These are phyloP conservation scores for Scenedesmus sp. DNA, from an alignment of 163 green algal species.

Conservation along the genomic window DNA sequence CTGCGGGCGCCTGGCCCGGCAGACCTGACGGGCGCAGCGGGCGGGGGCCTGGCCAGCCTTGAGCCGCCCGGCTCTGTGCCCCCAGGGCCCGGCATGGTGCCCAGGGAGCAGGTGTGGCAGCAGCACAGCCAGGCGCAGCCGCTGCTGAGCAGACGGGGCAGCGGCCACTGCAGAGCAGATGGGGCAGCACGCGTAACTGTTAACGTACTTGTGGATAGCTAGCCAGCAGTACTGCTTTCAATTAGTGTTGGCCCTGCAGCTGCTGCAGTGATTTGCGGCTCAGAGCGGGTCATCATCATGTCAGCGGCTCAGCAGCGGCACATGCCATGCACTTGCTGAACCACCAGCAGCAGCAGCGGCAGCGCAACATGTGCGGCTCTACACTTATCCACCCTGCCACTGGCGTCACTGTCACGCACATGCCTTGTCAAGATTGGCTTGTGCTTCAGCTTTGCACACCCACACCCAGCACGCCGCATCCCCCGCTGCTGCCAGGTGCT, in stretches of 20 bases:
- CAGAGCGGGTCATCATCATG: background rate
- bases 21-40: background rate
- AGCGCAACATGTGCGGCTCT: no score
- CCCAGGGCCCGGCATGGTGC: slow-evolving; percentile 31
- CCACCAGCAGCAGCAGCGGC: background rate
- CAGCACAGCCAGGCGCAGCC: slow-evolving; percentile 11
- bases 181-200: background rate
- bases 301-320: background rate
- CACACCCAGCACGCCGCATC: background rate
- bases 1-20: slow-evolving; percentile 33
- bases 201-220: background rate
- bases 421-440: no score
- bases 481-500: slow-evolving; percentile 61
- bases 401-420: background rate
- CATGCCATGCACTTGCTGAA: background rate
- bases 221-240: background rate
- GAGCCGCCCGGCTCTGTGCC: slow-evolving; percentile 36
- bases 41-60: background rate
- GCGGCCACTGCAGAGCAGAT: background rate
- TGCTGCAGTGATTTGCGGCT: no score
- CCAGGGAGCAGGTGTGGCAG: slow-evolving; percentile 26
- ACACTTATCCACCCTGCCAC: no score
- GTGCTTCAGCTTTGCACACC: background rate
- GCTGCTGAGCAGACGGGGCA: background rate
- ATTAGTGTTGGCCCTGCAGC: background rate